phyloP scores from a whole-genome alignment of 768 basidiomycete species.

The Kwoniella mangroviensis region DNA sequence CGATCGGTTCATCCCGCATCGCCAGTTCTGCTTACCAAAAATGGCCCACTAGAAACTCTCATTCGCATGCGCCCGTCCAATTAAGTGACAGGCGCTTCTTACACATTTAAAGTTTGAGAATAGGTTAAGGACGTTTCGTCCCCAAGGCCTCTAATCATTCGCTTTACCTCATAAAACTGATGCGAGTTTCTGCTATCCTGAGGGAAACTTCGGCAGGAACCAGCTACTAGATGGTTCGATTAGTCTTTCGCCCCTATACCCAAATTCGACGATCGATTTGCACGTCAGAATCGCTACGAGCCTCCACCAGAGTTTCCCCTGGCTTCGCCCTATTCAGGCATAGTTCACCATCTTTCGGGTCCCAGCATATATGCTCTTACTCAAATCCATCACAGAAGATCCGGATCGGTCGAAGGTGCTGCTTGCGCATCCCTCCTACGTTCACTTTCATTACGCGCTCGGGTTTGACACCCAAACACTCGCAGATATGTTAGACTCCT shows the following conservation, averaged over 20 bases:
- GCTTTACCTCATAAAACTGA: conserved; percentile 65
- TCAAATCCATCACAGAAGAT: conserved; percentile 74
- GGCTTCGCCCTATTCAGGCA: conserved; percentile 88
- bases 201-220: conserved; percentile 90
- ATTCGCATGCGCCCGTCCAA: conserved; percentile 61
- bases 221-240: conserved; percentile 92
- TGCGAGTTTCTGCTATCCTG: conserved; percentile 70
- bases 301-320: conserved; percentile 96
- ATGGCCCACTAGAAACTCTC: conserved; percentile 75
- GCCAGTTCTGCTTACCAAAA: conserved; percentile 55
- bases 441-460: conserved; percentile 74
- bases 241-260: conserved; percentile 96
- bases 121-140: conserved; percentile 87
- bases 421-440: conserved; percentile 66
- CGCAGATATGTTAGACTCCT: conserved; percentile 83
- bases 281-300: conserved; percentile 95
- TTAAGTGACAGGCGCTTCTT: conserved; percentile 64
- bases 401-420: conserved; percentile 76
- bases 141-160: conserved; percentile 91
- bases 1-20: conserved; percentile 70
- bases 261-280: conserved; percentile 95
- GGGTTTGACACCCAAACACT: conserved; percentile 78
- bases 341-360: conserved; percentile 91
- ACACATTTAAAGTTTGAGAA: conserved; percentile 75
- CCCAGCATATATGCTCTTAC: conserved; percentile 83